Evolutionary conservation across 768 basidiomycete species (phyloP), one percentile per base, ranked within the genome.

Genomic region (Nevesoporus exiguus): DNA sequence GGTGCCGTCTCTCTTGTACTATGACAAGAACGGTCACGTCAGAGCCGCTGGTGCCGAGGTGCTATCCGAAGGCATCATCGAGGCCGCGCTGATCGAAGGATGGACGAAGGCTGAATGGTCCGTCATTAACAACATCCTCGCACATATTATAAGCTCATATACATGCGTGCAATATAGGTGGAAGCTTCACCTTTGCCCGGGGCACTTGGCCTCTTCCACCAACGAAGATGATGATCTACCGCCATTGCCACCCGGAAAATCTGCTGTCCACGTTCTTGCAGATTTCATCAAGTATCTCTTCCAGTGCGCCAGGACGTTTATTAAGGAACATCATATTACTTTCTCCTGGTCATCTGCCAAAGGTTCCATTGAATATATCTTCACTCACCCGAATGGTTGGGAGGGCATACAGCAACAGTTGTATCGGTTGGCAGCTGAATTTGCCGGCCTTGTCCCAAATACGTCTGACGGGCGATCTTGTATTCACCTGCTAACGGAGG

Each of bases 331-430:
- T n/a, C 43, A 51, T 22, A 24, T 7, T 1, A 34, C 25, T 1
- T 36, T 44, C n/a, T 0, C 9, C 0, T 45, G 51, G 51, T 36
- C 42, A 29, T 5, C 24, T 0, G 17, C 57, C 14, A 44, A 58
- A n/a, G 27, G 49, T 34, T 51, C 52, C 7, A 61, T 57, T 25
- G 58, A 61, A 8, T 63, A 59, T 25, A 55, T 68, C 10, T 56
- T 64, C 15, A 59, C 63, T 14, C 58, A 60, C 30, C 66, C 66
- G 8, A 67, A 65, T 27, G 31, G 50, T 5, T 51, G 50, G 50
- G 50, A 51, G 33, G 22, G 33, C 6, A 25, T 5, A n/a, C 51
- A 63, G 13, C 66, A 60, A 34, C 54, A 55, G 11, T 42, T 49
- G 14, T 58, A 64, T 25, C 60, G 57, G 21, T 44, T n/a, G 3